A percentile compares a stretch with the other conserved stretches of the same genome.
Conservation (phyloP, 2,329 filamentous ascomycete species). For the Aquanectria penicillioides region DNA sequence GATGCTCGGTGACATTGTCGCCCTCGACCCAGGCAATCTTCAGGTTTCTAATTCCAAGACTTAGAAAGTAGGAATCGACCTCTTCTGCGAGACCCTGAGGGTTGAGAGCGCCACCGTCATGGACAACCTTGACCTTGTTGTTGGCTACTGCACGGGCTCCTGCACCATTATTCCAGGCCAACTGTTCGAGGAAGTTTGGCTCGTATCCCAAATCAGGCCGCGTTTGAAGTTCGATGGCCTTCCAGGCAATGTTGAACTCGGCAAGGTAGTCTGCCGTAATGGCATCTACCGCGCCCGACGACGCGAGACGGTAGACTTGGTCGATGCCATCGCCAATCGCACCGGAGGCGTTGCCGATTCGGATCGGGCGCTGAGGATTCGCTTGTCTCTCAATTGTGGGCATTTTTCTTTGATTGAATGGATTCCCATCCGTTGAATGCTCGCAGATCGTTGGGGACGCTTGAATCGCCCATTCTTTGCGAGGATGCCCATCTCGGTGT, state of each 20-base stretch:
- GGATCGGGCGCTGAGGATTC: slow-evolving; percentile 27
- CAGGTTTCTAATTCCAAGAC: slow-evolving; percentile 41
- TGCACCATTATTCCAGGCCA: slow-evolving; percentile 45
- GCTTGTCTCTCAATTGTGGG: neutral
- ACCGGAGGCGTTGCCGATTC: slow-evolving; percentile 42
- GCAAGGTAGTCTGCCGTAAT: slow-evolving; percentile 50
- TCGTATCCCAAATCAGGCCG: slow-evolving; percentile 43
- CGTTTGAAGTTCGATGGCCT: slow-evolving; percentile 42
- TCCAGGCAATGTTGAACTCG: slow-evolving; percentile 60
- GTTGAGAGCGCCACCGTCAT: slow-evolving; percentile 67
- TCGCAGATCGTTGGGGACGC: neutral
- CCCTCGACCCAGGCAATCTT: slow-evolving; percentile 52
- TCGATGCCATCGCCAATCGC: slow-evolving; percentile 41
- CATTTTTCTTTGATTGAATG: slow-evolving; percentile 13
- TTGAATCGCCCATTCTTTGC: too few relatives aligned
- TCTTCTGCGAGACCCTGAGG: slow-evolving; percentile 59
- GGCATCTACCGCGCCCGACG: slow-evolving; percentile 41
- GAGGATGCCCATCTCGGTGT: too few relatives aligned
- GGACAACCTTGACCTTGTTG: slow-evolving; percentile 62
- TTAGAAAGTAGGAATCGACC: slow-evolving; percentile 30
- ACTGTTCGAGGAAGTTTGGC: slow-evolving; percentile 53
- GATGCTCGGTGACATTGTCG: slow-evolving; percentile 49
- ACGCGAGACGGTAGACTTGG: slow-evolving; percentile 38
- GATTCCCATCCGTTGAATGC: too few relatives aligned
- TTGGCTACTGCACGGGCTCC: slow-evolving; percentile 45